These are phyloP conservation scores for Bipolaris zeicola DNA, from an alignment of 2,329 filamentous ascomycete genomes.

Conservation along the genomic window DNA sequence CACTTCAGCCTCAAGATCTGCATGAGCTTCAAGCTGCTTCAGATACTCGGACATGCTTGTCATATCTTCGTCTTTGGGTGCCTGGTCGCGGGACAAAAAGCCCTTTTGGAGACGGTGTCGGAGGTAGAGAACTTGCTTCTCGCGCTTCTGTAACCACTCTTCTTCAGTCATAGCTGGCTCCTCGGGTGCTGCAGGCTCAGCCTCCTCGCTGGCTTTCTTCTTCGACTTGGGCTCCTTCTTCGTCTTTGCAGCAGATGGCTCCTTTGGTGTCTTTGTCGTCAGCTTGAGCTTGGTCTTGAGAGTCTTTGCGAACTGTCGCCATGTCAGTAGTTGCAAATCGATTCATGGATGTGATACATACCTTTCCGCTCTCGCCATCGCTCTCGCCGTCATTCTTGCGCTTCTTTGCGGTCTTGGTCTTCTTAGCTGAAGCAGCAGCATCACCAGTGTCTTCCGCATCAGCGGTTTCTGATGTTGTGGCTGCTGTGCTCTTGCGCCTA, in stretches of 20 bases:
- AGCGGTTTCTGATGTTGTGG: conserved; percentile 43
- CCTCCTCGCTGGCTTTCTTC: conserved; percentile 59
- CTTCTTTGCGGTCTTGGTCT: conserved; percentile 61
- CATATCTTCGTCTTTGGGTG: conserved; percentile 88
- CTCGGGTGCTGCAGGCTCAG: conserved; percentile 60
- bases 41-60: conserved; percentile 76
- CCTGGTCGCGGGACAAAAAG: conserved; percentile 81
- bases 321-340: conserved; percentile 30
- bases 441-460: conserved; percentile 50
- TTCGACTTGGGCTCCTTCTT: conserved; percentile 65
- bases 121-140: conserved; percentile 81
- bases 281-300: conserved; percentile 58
- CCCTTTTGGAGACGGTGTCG: conserved; percentile 95
- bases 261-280: conserved; percentile 51
- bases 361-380: conserved; percentile 73
- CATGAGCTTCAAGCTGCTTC: conserved; percentile 77
- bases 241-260: conserved; percentile 55
- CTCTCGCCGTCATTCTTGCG: conserved; percentile 73
- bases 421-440: conserved; percentile 45
- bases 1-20: conserved; percentile 84
- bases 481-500: conserved; percentile 48
- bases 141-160: conserved; percentile 62
- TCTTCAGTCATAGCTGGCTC: conserved; percentile 61
- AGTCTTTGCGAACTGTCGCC: conserved; percentile 54
- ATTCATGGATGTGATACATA: conserved; percentile 24